Base-by-base conservation (phyloP, 805 yeast genomes). In the Candida tallmaniae region DNA sequence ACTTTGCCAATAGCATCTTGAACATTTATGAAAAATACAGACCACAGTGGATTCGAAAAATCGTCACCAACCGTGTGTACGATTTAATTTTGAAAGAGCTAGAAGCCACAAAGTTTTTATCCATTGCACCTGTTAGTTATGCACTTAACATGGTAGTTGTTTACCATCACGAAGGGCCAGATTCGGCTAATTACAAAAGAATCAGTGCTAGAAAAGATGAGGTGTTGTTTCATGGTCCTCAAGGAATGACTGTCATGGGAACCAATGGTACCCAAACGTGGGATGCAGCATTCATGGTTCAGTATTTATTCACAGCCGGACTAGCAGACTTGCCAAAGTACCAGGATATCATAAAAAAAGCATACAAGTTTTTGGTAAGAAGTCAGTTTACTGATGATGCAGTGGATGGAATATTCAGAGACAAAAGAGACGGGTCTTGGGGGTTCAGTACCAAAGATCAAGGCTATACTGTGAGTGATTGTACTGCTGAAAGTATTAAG, bases 261-360 rank as follows among this genome's bases (percentile, higher is more conserved):
- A 93, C 99, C 0, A 93, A 93, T 57, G 99, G 99, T 16, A 86
- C 85, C 0, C 99, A 93, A 60, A 89, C 83, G 1, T 93, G 99
- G 98, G 99, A 93, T 58, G 80, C 81, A 18, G 89, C 97, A 0
- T 90, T 93, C 62, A 83, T 85, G 36, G 68, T 93, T 17, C 98
- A 93, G 53, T 85, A 86, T 50, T 73, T 77, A 42, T 79, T 86
- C 40, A 65, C 74, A 49, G 84, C 95, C 0, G 96, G 95, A 0
- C 58, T 89, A 23, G 89, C 85, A 3, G 82, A 78, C 19, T 47
- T 67, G 22, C 79, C 83, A 1, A 78, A 80, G 53, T 86, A 75
- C 54, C 75, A 74, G 29, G 74, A 75, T 5, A 65, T 77, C 46
- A 74, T 93, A 13, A 68, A 68, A n/a, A 63, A 67, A 8, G 83